Conservation (phyloP, 768 basidiomycete species). For the Panaeolus papilionaceus region DNA sequence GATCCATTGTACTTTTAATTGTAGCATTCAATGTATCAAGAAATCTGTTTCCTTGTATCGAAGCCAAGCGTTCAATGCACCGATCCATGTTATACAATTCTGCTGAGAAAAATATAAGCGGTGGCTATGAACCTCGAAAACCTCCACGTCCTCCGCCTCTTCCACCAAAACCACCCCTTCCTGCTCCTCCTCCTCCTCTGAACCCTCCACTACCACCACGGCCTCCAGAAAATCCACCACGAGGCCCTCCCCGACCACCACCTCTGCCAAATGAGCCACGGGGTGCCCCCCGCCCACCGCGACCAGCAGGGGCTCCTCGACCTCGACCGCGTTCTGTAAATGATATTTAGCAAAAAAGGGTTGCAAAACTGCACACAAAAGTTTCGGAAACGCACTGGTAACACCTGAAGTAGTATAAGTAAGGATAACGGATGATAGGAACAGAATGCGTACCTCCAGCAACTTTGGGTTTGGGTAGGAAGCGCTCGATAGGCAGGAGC, state of each 20-base stretch:
- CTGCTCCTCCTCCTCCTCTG: conserved; percentile 49
- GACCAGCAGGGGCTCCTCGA: conserved; percentile 40
- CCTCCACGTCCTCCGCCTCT: conserved; percentile 41
- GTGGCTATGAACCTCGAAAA: conserved; percentile 54
- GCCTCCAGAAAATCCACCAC: conserved; percentile 48
- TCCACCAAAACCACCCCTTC: conserved; percentile 44
- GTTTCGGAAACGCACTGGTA: conserved; percentile 46
- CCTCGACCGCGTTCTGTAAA: conserved; percentile 49
- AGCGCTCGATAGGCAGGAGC: conserved; percentile 93
- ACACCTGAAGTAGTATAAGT: conserved; percentile 43
- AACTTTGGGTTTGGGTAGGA: conserved; percentile 94
- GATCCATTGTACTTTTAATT: not conserved
- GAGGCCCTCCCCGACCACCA: conserved; percentile 49
- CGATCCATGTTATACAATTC: conserved; percentile 45
- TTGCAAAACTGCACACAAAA: conserved; percentile 17
- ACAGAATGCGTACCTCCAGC: conserved; percentile 57
- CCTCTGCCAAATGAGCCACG: conserved; percentile 41
- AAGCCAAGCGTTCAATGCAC: conserved; percentile 1
- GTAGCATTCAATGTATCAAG: conserved; percentile 1
- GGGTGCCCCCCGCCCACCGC: conserved; percentile 40
- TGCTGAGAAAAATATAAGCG: not conserved
- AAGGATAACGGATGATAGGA: conserved; percentile 20
- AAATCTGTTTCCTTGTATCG: conserved; percentile 4
- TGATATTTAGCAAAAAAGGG: conserved; percentile 13
- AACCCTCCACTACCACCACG: conserved; percentile 54